A percentile compares a stretch with the other conserved stretches of the same genome.
phyloP scores from a whole-genome alignment of 805 yeast species.

The Saccharomycopsis schoenii region DNA sequence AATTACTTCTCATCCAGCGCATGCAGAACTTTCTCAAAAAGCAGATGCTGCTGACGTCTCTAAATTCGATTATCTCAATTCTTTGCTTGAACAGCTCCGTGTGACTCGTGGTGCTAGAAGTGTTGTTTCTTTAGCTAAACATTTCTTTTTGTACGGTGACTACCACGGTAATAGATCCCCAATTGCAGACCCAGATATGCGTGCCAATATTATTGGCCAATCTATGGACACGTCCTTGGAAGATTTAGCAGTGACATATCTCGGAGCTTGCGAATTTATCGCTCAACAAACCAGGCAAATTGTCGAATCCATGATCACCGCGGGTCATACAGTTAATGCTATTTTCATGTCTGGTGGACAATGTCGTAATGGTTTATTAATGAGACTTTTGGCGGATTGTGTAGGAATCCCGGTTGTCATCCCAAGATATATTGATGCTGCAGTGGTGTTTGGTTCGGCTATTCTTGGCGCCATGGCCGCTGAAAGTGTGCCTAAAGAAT shows the following conservation, averaged over 20 bases:
- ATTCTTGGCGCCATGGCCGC: conserved; percentile 92
- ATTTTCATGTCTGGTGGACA: conserved; percentile 95
- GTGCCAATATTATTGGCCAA: conserved; percentile 85
- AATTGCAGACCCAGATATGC: conserved; percentile 91
- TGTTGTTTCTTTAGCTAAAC: conserved; percentile 71
- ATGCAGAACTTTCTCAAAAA: conserved; percentile 52
- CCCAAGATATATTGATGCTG: conserved; percentile 92
- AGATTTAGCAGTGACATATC: conserved; percentile 74
- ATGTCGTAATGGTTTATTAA: conserved; percentile 81
- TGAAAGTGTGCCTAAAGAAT: conserved; percentile 40
- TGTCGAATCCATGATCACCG: conserved; percentile 67
- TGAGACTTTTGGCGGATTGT: conserved; percentile 86
- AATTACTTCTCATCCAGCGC: conserved; percentile 81
- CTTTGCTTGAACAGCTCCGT: conserved; percentile 58
- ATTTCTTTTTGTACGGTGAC: conserved; percentile 90
- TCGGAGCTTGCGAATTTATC: conserved; percentile 94
- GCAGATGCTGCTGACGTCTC: conserved; percentile 64
- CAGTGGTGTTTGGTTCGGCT: conserved; percentile 95
- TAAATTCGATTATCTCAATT: conserved; percentile 75
- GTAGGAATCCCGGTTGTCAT: conserved; percentile 86
- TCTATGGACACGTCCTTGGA: conserved; percentile 84
- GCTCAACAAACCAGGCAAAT: conserved; percentile 97
- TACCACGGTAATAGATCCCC: conserved; percentile 96
- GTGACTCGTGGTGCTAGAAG: conserved; percentile 50
- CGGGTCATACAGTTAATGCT: conserved; percentile 69